A percentile compares a stretch with the other conserved stretches of the same genome.
These are phyloP conservation scores for Fusarium caatingaense DNA, from an alignment of 2,329 filamentous ascomycete species.

Conservation along the genomic window DNA sequence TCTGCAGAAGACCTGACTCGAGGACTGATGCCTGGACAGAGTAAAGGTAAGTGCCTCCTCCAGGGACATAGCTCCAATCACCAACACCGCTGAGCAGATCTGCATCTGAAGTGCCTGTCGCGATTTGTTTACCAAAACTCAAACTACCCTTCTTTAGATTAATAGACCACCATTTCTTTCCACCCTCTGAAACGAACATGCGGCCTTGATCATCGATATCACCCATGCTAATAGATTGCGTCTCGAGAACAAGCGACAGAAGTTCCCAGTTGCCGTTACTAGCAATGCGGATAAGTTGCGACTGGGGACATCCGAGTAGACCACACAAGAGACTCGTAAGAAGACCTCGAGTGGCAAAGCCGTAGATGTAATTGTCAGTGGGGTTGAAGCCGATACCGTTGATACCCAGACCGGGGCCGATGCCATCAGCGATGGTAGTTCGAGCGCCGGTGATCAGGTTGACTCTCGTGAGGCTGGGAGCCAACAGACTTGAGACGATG, in stretches of 20 bases:
- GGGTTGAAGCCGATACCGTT: constrained; percentile 40
- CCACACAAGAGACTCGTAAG: neutral
- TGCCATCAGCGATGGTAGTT: neutral
- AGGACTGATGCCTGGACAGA: constrained; percentile 17
- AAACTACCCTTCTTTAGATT: constrained; percentile 1
- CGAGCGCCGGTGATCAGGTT: constrained; percentile 12
- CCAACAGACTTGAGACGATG: neutral
- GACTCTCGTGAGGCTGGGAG: constrained; percentile 13
- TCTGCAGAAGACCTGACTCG: neutral
- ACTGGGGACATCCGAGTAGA: neutral
- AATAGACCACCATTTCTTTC: constrained; percentile 25
- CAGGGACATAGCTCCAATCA: constrained; percentile 37
- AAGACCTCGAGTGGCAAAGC: neutral
- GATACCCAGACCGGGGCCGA: constrained; percentile 17
- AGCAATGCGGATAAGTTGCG: constrained; percentile 30
- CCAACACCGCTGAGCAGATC: neutral
- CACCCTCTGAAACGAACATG: constrained; percentile 20
- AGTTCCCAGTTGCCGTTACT: constrained; percentile 11
- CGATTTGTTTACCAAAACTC: neutral
- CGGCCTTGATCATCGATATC: constrained; percentile 28
- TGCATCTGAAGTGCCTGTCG: neutral
- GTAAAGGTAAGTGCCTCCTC: constrained; percentile 33
- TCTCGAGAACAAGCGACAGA: neutral
- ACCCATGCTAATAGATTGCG: constrained; percentile 21
- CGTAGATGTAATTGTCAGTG: constrained; percentile 41